Percentiles rank a stretch among this genome's conserved stretches.
Evolutionary conservation across 345 rosid genomes (phyloP).

Genomic region (Eutrema japonicum): DNA sequence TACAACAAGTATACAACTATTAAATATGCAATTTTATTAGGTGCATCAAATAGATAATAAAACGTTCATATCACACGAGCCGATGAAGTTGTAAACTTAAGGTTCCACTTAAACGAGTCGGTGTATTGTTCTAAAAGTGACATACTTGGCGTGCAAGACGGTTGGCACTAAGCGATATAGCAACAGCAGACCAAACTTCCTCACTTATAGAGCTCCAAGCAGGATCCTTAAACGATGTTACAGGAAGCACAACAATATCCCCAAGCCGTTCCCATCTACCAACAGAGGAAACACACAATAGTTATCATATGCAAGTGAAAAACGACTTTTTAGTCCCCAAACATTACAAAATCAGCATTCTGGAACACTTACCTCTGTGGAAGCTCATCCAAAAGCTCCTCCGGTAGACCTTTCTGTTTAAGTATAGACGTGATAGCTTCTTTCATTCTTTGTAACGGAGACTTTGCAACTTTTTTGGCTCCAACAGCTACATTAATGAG

Average conservation of each 20-base stretch:
- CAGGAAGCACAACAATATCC: slow-evolving; percentile 85
- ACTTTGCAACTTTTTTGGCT: slow-evolving; percentile 57
- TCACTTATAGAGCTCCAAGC: slow-evolving; percentile 65
- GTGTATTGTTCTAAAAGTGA: slow-evolving; percentile 10
- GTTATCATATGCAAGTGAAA: slow-evolving; percentile 28
- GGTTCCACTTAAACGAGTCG: background rate
- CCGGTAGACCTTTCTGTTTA: slow-evolving; percentile 55
- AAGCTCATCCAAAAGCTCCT: slow-evolving; percentile 63
- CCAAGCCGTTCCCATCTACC: slow-evolving; percentile 91
- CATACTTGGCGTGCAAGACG: slow-evolving; percentile 89
- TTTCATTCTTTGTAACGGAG: slow-evolving; percentile 65
- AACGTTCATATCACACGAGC: background rate
- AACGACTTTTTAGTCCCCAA: background rate
- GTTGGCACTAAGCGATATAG: slow-evolving; percentile 60
- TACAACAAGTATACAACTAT: background rate
- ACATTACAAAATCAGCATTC: slow-evolving; percentile 27
- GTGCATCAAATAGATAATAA: slow-evolving; percentile 1
- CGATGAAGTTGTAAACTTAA: background rate
- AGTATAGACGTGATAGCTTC: slow-evolving; percentile 61
- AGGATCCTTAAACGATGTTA: slow-evolving; percentile 76
- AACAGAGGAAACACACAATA: slow-evolving; percentile 12
- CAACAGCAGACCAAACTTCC: slow-evolving; percentile 77
- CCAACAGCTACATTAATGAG: slow-evolving; percentile 57
- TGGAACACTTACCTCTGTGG: slow-evolving; percentile 64
- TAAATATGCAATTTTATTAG: background rate